Base-by-base conservation (phyloP, 1,139 yeast genomes). In the Tardiomyces digboiensis region DNA sequence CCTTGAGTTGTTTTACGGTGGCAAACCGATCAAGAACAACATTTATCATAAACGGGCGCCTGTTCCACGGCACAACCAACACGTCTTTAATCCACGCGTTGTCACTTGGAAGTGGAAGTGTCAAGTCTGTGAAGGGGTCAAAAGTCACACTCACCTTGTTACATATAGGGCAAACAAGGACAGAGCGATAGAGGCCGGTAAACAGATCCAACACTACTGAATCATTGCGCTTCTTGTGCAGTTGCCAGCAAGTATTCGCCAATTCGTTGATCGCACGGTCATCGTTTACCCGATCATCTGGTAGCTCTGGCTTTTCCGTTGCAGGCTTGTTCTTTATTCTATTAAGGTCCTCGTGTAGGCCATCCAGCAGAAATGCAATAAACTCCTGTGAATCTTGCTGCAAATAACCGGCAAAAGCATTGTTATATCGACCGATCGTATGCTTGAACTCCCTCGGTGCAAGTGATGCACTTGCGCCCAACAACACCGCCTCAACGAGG, bases 331-430 rank as follows among this genome's bases (percentile, higher is more conserved):
- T 68, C 14, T 76, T 62, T 29, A 91, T 82, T 45, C 96, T 71
- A 58, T 91, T 91, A 54, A 91, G 71, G 62, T 91, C 98, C 61
- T 91, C 98, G 58, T 91, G 98, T 39, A 91, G 70, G 6, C 95
- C 93, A 64, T 91, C 98, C 39, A 91, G 69, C 38, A 91, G 64
- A 73, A 87, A 91, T 38, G 96, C 89, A 45, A 91, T 68, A 57
- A 91, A 83, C 60, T 91, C 98, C 61, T 91, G 98, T 1, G 97
- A 86, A 60, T 91, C 98, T 59, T 91, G 98, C 62, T 91, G 98
- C 53, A 77, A 78, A 56, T 83, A 88, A 0, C 95, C 96, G 0
- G 87, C 75, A 67, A 91, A 91, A 76, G 86, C 77, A 1, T 82
- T 75, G 39, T 88, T 83, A 58, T 75, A 84, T 46, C 80, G 75